Percentiles rank a stretch among this genome's conserved stretches.
Conservation (phyloP, 2,329 filamentous ascomycete genomes). For the Phyllachora maydis region DNA sequence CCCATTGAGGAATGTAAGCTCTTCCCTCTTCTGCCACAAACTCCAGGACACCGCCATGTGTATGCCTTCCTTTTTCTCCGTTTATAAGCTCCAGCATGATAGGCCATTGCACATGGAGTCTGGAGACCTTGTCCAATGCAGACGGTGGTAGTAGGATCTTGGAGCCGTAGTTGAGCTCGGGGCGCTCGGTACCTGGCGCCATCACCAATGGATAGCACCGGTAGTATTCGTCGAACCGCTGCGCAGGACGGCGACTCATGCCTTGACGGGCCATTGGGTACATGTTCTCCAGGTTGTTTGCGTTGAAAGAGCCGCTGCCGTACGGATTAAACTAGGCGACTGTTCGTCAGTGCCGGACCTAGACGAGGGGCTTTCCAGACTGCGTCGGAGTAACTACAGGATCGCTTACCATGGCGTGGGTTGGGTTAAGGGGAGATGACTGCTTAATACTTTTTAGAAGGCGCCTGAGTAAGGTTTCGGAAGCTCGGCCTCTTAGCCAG, state of each 20-base stretch:
- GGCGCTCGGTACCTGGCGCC: constrained; percentile 76
- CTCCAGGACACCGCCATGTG: constrained; percentile 87
- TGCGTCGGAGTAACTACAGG: too few species aligned
- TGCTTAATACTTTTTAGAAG: too few species aligned
- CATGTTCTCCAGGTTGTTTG: constrained; percentile 24
- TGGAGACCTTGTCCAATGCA: constrained; percentile 87
- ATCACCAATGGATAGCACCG: constrained; percentile 91
- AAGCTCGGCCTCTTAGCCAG: too few species aligned
- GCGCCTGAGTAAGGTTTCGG: too few species aligned
- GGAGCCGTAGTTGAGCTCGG: constrained; percentile 84
- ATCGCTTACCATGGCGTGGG: too few species aligned
- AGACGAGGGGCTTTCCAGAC: too few species aligned
- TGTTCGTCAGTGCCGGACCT: too few species aligned
- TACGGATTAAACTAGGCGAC: constrained; percentile 13
- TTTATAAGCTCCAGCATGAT: constrained; percentile 95
- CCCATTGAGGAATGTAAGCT: constrained; percentile 91
- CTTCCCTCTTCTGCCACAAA: constrained; percentile 96
- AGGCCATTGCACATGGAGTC: constrained; percentile 90
- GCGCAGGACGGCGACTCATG: constrained; percentile 20
- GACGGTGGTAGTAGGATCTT: constrained; percentile 97
- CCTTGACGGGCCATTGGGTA: constrained; percentile 24
- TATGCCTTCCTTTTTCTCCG: constrained; percentile 56
- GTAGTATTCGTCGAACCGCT: constrained; percentile 96
- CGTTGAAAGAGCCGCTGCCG: constrained; percentile 22
- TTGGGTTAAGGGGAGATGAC: too few species aligned